Evolutionary conservation across 2,329 filamentous ascomycete species (phyloP).

Genomic region (Dryadomyces quercivorus): DNA sequence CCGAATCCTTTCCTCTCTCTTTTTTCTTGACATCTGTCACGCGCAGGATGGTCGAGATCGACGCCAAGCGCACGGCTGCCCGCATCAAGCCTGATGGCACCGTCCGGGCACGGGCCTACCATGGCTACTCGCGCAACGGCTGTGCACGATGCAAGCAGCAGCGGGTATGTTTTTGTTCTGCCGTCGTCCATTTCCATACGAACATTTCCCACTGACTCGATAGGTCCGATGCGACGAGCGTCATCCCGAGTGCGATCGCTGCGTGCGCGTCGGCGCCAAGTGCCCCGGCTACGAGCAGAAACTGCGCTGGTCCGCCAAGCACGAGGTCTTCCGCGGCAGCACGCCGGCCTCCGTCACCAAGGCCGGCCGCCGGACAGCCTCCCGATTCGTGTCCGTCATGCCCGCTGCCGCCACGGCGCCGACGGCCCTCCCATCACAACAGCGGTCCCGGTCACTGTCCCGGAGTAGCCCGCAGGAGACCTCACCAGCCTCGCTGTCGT

Average conservation of each 20-base stretch:
- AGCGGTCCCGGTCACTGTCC: background rate
- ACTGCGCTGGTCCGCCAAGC: slow-evolving; percentile 34
- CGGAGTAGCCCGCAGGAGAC: background rate
- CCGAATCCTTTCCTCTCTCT: background rate
- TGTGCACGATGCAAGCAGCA: slow-evolving; percentile 13
- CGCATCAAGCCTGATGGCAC: slow-evolving; percentile 1
- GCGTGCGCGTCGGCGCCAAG: slow-evolving; percentile 25
- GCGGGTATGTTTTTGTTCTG: slow-evolving; percentile 8
- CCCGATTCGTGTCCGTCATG: background rate
- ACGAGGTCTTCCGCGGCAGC: slow-evolving; percentile 22
- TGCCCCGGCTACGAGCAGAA: slow-evolving; percentile 34
- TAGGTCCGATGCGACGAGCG: slow-evolving; percentile 13
- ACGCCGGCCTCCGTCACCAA: background rate
- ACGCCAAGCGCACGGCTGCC: slow-evolving; percentile 1
- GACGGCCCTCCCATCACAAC: background rate
- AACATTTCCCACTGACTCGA: background rate
- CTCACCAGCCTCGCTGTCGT: background rate
- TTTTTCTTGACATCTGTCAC: background rate
- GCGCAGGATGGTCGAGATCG: background rate
- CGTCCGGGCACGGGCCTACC: slow-evolving; percentile 7
- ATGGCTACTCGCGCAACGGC: slow-evolving; percentile 13
- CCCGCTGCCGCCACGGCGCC: background rate
- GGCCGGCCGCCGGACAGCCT: background rate
- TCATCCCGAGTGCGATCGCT: slow-evolving; percentile 24
- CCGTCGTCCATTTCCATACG: too few relatives aligned